Percentiles rank a stretch among this genome's conserved stretches.
Evolutionary conservation across 805 yeast species (phyloP).

Genomic region (Pichia occidentalis): DNA sequence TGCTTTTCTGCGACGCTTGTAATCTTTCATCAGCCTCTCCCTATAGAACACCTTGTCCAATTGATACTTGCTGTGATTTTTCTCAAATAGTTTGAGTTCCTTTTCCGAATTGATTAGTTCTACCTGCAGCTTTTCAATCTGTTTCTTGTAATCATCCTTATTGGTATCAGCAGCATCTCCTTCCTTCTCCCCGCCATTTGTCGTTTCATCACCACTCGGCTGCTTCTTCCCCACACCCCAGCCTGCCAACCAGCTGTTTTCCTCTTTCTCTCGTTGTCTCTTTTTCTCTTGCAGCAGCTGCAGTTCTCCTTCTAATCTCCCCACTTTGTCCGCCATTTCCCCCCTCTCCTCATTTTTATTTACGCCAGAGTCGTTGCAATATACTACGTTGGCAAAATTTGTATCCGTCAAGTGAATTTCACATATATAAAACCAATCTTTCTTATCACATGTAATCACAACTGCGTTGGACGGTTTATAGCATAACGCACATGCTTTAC

Average conservation of each 20-base stretch:
- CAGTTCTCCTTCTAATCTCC: slow-evolving; percentile 29
- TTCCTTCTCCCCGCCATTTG: neutral
- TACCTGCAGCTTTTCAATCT: slow-evolving; percentile 3
- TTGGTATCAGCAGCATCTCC: slow-evolving; percentile 6
- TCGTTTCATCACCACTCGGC: slow-evolving; percentile 1
- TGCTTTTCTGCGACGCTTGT: slow-evolving; percentile 30
- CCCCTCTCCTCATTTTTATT: slow-evolving; percentile 17
- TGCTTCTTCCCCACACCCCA: slow-evolving; percentile 10
- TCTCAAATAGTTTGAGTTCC: slow-evolving; percentile 20
- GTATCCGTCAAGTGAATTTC: slow-evolving; percentile 40
- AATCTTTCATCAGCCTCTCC: slow-evolving; percentile 32
- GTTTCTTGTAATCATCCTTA: too few species aligned
- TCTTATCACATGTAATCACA: slow-evolving; percentile 34
- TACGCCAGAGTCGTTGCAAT: slow-evolving; percentile 26
- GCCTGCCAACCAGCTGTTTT: slow-evolving; percentile 10
- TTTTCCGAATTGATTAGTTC: slow-evolving; percentile 10
- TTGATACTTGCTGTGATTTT: slow-evolving; percentile 33
- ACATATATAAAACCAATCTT: slow-evolving; percentile 52
- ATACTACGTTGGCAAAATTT: slow-evolving; percentile 34
- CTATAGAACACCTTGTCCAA: slow-evolving; percentile 38
- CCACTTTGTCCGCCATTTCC: slow-evolving; percentile 22
- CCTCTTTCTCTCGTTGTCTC: slow-evolving; percentile 6
- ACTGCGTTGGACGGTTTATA: slow-evolving; percentile 43
- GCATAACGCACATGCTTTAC: slow-evolving; percentile 45
- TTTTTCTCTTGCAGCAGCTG: slow-evolving; percentile 29